A percentile compares a stretch with the other conserved stretches of the same genome.
phyloP scores from a whole-genome alignment of 805 yeast species.

The Saturnispora dispora region DNA sequence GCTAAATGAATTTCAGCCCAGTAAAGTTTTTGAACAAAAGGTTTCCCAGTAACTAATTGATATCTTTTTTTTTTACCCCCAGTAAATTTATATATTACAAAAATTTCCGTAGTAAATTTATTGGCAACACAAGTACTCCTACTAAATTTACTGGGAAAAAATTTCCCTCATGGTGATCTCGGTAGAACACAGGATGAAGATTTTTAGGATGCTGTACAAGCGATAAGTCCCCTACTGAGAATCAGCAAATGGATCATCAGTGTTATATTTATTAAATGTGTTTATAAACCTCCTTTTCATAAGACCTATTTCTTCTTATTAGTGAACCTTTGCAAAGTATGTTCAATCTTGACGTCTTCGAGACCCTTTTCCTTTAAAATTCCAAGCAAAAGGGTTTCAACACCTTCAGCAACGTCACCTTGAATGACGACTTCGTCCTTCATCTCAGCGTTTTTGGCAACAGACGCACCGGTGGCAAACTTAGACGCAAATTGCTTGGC shows the following conservation, averaged over 20 bases:
- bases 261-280: background rate
- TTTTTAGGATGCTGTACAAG: no score
- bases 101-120: background rate
- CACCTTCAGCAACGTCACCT: slow-evolving; percentile 92
- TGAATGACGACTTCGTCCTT: slow-evolving; percentile 87
- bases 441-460: slow-evolving; percentile 81
- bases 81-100: background rate
- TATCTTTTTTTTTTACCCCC: no score
- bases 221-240: background rate
- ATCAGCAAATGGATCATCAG: background rate
- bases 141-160: background rate
- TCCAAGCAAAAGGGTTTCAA: slow-evolving; percentile 62
- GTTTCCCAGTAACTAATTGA: no score
- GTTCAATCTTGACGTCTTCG: slow-evolving; percentile 81
- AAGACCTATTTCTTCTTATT: slow-evolving; percentile 37
- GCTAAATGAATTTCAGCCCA: background rate
- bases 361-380: slow-evolving; percentile 76
- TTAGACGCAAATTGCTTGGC: slow-evolving; percentile 89
- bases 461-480: slow-evolving; percentile 94
- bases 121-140: background rate
- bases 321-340: slow-evolving; percentile 71
- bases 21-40: background rate
- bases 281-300: background rate
- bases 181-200: no score
- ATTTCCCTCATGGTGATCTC: no score